Base-by-base conservation (phyloP, 1,139 yeast species). In the Meyerozyma athensensis region DNA sequence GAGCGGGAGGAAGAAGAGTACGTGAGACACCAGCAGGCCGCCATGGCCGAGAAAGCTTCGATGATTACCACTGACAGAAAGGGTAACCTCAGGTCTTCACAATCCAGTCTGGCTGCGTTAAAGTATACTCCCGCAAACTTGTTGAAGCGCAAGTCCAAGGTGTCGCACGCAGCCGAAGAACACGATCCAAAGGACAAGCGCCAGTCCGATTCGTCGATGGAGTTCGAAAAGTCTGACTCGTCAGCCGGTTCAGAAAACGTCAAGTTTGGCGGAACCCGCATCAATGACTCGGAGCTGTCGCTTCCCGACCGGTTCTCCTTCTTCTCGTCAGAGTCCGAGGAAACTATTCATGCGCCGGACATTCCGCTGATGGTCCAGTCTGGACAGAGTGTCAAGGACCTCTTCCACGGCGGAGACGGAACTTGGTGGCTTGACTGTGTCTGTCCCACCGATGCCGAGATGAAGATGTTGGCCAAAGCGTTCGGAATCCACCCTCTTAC, bases 331-430 rank as follows among this genome's bases (percentile, higher is more conserved):
- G 87, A 83, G 41, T 67, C 80, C 7, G 96, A 87, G 42, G 95
- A 84, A 52, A 92, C 97, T 0, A 73, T 86, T 13, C 97, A 90
- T 61, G 85, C 96, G 1, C 82, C 95, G 1, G 96, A 87, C 53
- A 69, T 90, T 31, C 84, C 94, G 3, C 77, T 92, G 1, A 64
- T 90, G 43, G 77, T 85, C 4, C 67, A 68, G 14, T 80, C 81
- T 2, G 84, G 79, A 2, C 78, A 81, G 50, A 67, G 83, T 3
- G 79, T 85, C 46, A 68, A 77, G 41, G 78, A 79, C 19, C 60
- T 87, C 33, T 87, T 89, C 57, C 71, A 72, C 38, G 66, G 69
- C 30, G 72, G 74, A n/a, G 78, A 77, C 37, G 79, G 82, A 44
- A 53, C 80, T 1, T 81, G 87, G 89, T 84, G 94, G 94, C 57